Conservation (phyloP, 2,329 filamentous ascomycete species). For the Aspergillus sp. region DNA sequence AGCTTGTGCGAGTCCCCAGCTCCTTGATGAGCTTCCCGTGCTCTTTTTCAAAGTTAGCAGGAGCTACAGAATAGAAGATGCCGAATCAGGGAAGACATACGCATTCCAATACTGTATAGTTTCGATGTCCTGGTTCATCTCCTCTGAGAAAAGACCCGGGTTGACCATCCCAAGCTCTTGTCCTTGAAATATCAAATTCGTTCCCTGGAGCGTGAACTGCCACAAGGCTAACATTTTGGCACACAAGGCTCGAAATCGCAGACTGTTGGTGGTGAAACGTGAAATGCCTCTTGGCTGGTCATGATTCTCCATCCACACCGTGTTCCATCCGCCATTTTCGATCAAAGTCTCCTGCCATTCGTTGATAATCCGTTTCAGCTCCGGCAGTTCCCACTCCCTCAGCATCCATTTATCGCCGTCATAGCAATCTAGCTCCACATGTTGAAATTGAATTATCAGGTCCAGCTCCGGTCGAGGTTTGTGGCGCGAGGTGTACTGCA, state of each 20-base stretch:
- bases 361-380: conserved; percentile 36
- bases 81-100: conserved; percentile 4
- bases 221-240: conserved; percentile 33
- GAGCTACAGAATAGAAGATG: neutral
- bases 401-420: conserved; percentile 23
- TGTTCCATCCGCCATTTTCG: conserved; percentile 55
- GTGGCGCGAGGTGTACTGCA: conserved; percentile 30
- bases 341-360: conserved; percentile 49
- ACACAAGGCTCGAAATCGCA: conserved; percentile 13
- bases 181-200: conserved; percentile 48
- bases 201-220: conserved; percentile 51
- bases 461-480: conserved; percentile 27
- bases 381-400: conserved; percentile 37
- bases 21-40: conserved; percentile 9
- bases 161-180: conserved; percentile 51
- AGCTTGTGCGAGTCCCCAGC: conserved; percentile 15
- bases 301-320: conserved; percentile 58
- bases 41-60: conserved; percentile 7
- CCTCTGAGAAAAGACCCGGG: conserved; percentile 37
- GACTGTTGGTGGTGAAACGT: conserved; percentile 35
- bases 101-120: conserved; percentile 47
- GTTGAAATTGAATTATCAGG: conserved; percentile 41
- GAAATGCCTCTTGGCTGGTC: conserved; percentile 45
- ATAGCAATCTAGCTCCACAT: conserved; percentile 22
- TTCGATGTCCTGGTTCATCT: conserved; percentile 50